Evolutionary conservation across 2,329 filamentous ascomycete species (phyloP), one percentile per base, ranked within the genome.

Genomic region (Coniochaeta sp.): DNA sequence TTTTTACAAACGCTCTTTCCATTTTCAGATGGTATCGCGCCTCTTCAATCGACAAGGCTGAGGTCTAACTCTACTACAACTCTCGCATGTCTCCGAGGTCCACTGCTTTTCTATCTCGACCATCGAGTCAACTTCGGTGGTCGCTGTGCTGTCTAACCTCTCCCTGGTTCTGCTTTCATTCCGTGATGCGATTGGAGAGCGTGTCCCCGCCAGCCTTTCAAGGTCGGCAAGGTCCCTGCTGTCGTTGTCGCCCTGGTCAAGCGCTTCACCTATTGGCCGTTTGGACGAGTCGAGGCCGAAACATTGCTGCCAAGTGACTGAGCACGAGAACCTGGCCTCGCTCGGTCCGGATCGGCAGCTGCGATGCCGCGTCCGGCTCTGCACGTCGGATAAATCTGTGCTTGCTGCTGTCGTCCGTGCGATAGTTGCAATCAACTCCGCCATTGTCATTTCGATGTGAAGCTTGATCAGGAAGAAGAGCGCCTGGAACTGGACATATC

Each of bases 361-460:
- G 43, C 22, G 43, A 11, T 22, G 43, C 43, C 43, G 43, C 22
- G 7, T 14, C 5, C 43, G 6, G 16, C 43, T 26, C 19, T 12
- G 43, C 19, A 47, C 7, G 1, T 1, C 19, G 6, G 43, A 12
- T 14, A 4, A 22, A 14, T 5, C 11, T 47, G 3, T 11, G 43
- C 43, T 26, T 26, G 6, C 43, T 6, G 43, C 6, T 14, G 64
- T 63, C 38, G 44, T 61, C 22, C 60, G 67, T 40, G 72, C 71
- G 43, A 75, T 69, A 63, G 75, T 76, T 22, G 68, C 74, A 62
- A 81, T 78, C 22, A 82, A 73, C 59, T 79, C 76, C 62, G 79
- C 78, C 75, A 82, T 78, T 58, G 75, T 77, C 74, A 81, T 78
- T 65, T 81, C 79, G 66, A 82, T 80, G 64, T 79, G 74, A 26